A percentile compares a stretch with the other conserved stretches of the same genome.
Conservation (phyloP, 179 eudicot species). For the Monotropa hypopitys region DNA sequence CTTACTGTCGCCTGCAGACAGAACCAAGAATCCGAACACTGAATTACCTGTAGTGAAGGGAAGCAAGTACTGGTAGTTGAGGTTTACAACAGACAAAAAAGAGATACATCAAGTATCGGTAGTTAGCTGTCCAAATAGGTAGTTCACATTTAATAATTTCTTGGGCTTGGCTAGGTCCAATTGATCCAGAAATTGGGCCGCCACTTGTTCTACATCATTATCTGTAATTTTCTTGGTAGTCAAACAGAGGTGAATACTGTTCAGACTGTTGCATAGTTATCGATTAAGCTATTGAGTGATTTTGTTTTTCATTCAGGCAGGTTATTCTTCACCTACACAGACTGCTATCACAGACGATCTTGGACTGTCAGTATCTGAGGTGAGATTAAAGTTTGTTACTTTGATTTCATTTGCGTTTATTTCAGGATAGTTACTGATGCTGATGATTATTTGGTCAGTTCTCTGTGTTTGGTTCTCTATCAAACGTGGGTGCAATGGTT, state of each 20-base stretch:
- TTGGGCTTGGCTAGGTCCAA: no score
- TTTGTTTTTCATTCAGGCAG: constrained; percentile 31
- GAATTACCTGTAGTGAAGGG: no score
- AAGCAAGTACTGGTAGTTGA: no score
- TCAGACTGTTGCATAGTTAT: background rate
- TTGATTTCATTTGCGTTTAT: constrained; percentile 3
- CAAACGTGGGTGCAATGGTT: constrained; percentile 98
- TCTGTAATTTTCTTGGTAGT: background rate
- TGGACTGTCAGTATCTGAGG: constrained; percentile 74
- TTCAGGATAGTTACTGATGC: constrained; percentile 6
- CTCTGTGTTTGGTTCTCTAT: constrained; percentile 79
- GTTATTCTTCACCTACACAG: constrained; percentile 89
- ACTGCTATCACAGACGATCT: constrained; percentile 57
- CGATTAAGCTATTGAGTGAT: background rate
- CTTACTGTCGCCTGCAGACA: no score
- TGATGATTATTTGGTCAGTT: constrained; percentile 31
- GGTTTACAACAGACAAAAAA: no score
- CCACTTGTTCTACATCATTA: no score
- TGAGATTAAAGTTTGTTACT: constrained; percentile 13
- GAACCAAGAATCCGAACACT: no score
- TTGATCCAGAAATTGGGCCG: no score
- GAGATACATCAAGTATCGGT: no score
- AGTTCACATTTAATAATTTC: no score
- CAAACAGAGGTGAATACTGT: background rate
- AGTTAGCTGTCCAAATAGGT: no score